A percentile compares a stretch with the other conserved stretches of the same genome.
Conservation (phyloP, 257 asterid genomes). For the Solanum tarijense region DNA sequence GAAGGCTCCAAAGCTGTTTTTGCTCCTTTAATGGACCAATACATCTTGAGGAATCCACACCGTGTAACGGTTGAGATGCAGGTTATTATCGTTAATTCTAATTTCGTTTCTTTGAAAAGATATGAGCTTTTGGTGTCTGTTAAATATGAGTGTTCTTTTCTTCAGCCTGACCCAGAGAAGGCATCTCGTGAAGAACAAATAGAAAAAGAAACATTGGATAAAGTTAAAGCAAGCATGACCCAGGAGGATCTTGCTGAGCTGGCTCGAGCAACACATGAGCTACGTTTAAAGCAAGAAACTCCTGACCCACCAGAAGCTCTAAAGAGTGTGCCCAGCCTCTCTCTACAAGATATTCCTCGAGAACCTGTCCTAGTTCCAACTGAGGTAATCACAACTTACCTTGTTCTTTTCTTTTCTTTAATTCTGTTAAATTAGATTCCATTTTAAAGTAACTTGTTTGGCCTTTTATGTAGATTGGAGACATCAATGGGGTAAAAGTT, state of each 20-base stretch:
- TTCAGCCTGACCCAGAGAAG: constrained; percentile 91
- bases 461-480: constrained; percentile 53
- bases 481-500: constrained; percentile 65
- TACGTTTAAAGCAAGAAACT: constrained; percentile 89
- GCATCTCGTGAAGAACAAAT: constrained; percentile 78
- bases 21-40: constrained; percentile 76
- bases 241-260: constrained; percentile 95
- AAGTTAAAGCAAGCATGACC: constrained; percentile 80
- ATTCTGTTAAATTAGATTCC: constrained; percentile 1
- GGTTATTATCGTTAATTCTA: constrained; percentile 31
- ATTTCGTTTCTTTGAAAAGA: constrained; percentile 11
- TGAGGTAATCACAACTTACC: constrained; percentile 50
- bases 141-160: constrained; percentile 13
- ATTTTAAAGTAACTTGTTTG: constrained; percentile 7
- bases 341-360: constrained; percentile 84
- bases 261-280: constrained; percentile 85
- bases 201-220: constrained; percentile 65
- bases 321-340: constrained; percentile 79
- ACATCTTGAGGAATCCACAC: constrained; percentile 72
- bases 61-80: constrained; percentile 92
- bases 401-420: neutral
- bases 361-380: constrained; percentile 61
- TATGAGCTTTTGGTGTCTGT: constrained; percentile 3
- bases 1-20: constrained; percentile 95
- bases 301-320: constrained; percentile 98